Conservation (phyloP, 2,329 filamentous ascomycete species). For the Fonsecaea erecta region DNA sequence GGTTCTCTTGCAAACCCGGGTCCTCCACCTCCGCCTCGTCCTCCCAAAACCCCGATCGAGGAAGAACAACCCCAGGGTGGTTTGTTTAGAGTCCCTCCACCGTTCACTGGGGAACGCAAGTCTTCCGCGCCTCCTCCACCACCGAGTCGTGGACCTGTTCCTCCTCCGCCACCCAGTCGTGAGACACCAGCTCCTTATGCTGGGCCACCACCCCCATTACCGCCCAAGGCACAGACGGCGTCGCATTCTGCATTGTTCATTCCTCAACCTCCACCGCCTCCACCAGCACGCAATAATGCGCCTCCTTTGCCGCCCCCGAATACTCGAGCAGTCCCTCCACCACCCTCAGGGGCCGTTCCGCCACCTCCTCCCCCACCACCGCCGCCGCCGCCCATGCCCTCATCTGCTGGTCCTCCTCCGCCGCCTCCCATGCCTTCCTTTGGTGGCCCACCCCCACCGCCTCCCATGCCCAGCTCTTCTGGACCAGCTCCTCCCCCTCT, state of each 20-base stretch:
- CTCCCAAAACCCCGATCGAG: constrained; percentile 72
- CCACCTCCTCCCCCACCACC: constrained; percentile 50
- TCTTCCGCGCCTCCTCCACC: constrained; percentile 72
- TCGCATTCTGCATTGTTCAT: constrained; percentile 26
- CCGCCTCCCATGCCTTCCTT: constrained; percentile 49
- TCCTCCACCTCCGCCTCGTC: constrained; percentile 70
- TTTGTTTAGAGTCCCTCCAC: constrained; percentile 75
- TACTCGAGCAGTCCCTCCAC: constrained; percentile 47
- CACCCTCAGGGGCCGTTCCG: constrained; percentile 50
- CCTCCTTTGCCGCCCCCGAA: constrained; percentile 65
- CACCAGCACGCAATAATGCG: constrained; percentile 48
- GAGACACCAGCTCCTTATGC: constrained; percentile 48
- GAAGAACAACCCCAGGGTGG: constrained; percentile 62
- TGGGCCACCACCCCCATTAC: constrained; percentile 75
- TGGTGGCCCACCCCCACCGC: constrained; percentile 46
- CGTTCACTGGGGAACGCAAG: constrained; percentile 70
- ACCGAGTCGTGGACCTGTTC: constrained; percentile 71
- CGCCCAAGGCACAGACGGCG: constrained; percentile 47
- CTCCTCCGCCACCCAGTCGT: constrained; percentile 70
- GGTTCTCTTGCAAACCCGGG: constrained; percentile 57
- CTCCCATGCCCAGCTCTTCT: constrained; percentile 40
- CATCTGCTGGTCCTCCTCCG: constrained; percentile 43
- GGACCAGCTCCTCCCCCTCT: constrained; percentile 53
- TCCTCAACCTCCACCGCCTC: constrained; percentile 57
- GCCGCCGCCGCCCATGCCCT: constrained; percentile 46